phyloP scores from a whole-genome alignment of 352 stramenopile species.

The Phytophthora quininea region DNA sequence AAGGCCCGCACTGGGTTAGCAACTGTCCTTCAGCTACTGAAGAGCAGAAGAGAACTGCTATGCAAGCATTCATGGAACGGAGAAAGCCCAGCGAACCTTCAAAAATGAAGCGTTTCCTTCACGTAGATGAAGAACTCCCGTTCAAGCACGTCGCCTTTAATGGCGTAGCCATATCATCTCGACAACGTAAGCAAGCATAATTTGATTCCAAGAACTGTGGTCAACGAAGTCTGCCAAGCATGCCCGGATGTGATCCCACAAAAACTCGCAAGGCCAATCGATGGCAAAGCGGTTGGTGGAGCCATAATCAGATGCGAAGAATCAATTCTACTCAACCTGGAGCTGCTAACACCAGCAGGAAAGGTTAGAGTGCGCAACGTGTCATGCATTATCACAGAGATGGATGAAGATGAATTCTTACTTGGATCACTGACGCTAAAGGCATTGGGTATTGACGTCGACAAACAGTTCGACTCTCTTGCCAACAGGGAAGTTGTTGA shows the following conservation, averaged over 20 bases:
- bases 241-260: background rate
- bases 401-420: background rate
- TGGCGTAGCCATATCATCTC: background rate
- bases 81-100: background rate
- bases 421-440: constrained; percentile 4
- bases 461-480: background rate
- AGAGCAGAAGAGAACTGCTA: background rate
- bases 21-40: constrained; percentile 4
- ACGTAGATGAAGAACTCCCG: background rate
- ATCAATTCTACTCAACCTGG: background rate
- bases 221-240: background rate
- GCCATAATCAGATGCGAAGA: background rate
- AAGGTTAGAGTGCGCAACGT: background rate
- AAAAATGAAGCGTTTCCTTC: background rate
- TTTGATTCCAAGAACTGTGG: constrained; percentile 6
- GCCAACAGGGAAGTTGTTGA: background rate
- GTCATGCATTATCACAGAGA: background rate
- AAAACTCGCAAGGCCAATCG: background rate
- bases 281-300: background rate
- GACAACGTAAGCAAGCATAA: constrained; percentile 5
- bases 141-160: constrained; percentile 3
- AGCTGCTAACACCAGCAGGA: background rate
- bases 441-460: constrained; percentile 5
- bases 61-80: background rate
- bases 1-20: background rate